Conservation (phyloP, 1,284 basidiomycete genomes). For the Schizophyllum commune region DNA sequence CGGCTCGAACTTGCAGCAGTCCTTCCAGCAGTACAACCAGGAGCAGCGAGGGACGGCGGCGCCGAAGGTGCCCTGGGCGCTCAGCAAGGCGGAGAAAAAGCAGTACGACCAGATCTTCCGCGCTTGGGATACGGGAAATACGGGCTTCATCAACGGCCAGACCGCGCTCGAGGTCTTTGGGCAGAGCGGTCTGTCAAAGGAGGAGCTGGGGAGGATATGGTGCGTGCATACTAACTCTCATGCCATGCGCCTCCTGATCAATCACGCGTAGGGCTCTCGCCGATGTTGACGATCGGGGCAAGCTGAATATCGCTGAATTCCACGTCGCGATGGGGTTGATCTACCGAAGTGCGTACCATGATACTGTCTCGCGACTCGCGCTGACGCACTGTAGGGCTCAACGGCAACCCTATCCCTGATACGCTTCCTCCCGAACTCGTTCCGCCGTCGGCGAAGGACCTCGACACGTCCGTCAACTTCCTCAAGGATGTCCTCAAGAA, state of each 20-base stretch:
- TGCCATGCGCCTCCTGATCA: conserved; percentile 3
- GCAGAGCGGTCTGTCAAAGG: conserved; percentile 83
- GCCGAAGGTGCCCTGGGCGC: conserved; percentile 82
- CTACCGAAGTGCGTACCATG: conserved; percentile 71
- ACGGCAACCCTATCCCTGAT: conserved; percentile 89
- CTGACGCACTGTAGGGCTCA: conserved; percentile 52
- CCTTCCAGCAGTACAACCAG: conserved; percentile 76
- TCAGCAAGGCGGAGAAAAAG: conserved; percentile 91
- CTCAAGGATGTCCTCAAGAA: conserved; percentile 87
- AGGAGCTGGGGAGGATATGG: conserved; percentile 95
- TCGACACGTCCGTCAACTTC: conserved; percentile 88
- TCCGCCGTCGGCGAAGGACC: conserved; percentile 88
- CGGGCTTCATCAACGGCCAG: conserved; percentile 84
- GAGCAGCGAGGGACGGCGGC: conserved; percentile 60
- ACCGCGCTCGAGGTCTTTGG: conserved; percentile 93
- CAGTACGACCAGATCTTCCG: conserved; percentile 96
- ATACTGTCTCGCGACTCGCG: background rate
- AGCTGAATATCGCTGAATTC: conserved; percentile 93
- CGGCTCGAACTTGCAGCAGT: conserved; percentile 58
- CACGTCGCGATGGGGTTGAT: conserved; percentile 99
- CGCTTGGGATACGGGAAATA: conserved; percentile 83
- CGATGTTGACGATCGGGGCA: conserved; percentile 86
- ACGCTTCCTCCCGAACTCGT: conserved; percentile 84
- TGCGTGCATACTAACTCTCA: conserved; percentile 28
- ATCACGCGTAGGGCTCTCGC: conserved; percentile 68